A percentile compares a stretch with the other conserved stretches of the same genome.
Evolutionary conservation across 768 basidiomycete species (phyloP).

Genomic region (Lanmaoa rubissima): DNA sequence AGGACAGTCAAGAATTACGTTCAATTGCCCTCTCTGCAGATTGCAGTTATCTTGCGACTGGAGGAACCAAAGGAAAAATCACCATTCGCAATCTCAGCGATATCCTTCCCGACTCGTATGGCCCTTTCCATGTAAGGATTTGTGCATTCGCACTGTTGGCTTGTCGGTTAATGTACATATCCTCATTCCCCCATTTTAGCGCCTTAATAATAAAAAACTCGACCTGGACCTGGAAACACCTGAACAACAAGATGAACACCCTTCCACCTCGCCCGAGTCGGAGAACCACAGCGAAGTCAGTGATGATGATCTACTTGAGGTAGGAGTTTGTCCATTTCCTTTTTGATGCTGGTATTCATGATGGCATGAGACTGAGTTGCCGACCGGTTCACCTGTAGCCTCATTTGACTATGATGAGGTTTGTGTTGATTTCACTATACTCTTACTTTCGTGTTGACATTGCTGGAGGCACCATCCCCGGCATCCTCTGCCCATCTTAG

Average conservation of each 20-base stretch:
- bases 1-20: not conserved
- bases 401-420: not conserved
- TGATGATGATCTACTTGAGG: not conserved
- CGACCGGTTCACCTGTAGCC: not conserved
- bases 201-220: too few relatives aligned
- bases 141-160: not conserved
- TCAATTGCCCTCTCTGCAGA: not conserved
- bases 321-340: not conserved
- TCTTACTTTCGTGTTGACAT: not conserved
- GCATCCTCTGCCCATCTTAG: not conserved
- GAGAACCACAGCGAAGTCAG: not conserved
- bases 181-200: not conserved
- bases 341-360: too few relatives aligned
- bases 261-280: not conserved
- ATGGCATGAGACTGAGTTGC: not conserved
- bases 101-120: conserved; percentile 2
- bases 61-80: not conserved
- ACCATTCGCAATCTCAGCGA: not conserved
- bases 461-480: not conserved
- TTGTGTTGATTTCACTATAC: not conserved
- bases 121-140: not conserved
- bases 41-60: not conserved
- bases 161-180: not conserved
- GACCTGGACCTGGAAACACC: not conserved
- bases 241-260: not conserved